phyloP scores from a whole-genome alignment of 1,139 yeast species.

The Blastobotrys illinoisensis region DNA sequence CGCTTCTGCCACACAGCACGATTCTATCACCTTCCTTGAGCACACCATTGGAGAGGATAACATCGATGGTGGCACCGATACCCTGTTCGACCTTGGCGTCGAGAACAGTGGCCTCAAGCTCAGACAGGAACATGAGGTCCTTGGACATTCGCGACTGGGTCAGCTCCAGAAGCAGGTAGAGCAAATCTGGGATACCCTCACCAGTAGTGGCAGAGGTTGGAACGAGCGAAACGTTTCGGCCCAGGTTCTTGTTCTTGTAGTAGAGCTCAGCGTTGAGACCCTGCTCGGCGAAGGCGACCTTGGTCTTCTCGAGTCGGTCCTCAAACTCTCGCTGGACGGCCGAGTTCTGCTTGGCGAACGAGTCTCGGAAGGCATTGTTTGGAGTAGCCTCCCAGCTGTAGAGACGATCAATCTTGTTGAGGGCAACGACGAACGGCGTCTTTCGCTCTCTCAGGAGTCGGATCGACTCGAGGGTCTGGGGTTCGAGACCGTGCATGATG shows the following conservation, averaged over 20 bases:
- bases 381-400: constrained; percentile 91
- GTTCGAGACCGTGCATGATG: constrained; percentile 98
- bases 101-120: constrained; percentile 90
- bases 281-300: constrained; percentile 92
- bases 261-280: constrained; percentile 97
- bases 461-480: constrained; percentile 92
- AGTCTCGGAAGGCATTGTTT: constrained; percentile 92
- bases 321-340: constrained; percentile 91
- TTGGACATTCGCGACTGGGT: constrained; percentile 99
- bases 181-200: constrained; percentile 98
- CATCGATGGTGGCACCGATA: constrained; percentile 97
- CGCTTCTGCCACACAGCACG: constrained; percentile 95
- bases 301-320: constrained; percentile 77
- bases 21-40: constrained; percentile 91
- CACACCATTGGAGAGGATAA: constrained; percentile 90
- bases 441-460: constrained; percentile 89
- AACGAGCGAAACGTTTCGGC: constrained; percentile 90
- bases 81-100: constrained; percentile 99
- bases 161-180: constrained; percentile 89
- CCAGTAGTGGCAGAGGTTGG: constrained; percentile 99
- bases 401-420: constrained; percentile 94
- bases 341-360: constrained; percentile 71
- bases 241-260: constrained; percentile 87
- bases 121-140: constrained; percentile 92
- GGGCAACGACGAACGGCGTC: constrained; percentile 95